Base-by-base conservation (phyloP, 2,329 filamentous ascomycete species). In the Aspergillus transmontanensis region DNA sequence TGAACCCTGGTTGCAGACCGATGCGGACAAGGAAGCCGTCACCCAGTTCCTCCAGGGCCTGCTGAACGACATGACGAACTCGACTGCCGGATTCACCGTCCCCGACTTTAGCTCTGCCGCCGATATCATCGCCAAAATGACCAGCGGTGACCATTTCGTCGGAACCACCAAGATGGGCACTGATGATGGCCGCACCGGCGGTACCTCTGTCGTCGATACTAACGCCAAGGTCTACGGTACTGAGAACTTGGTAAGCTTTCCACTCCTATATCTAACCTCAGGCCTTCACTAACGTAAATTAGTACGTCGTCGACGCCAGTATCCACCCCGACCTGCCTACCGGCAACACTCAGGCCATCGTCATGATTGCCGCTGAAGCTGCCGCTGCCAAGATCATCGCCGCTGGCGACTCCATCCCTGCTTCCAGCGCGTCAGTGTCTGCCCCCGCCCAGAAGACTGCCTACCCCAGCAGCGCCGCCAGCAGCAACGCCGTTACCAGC, bases 271-370 rank as follows among this genome's bases (percentile, higher is more conserved):
- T 19, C n/a, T 16, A 30, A 6, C 9, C 21, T 12, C 7, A 28
- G 10, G 7, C n/a, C 23, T n/a, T 4, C 14, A 43, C 50, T 64
- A 39, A 61, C 9, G 51, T 5, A 14, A 11, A 34, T 7, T 46
- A 69, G 51, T 90, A 88, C 69, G 85, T 90, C 16, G 86, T 91
- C 4, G 89, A 91, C 69, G 89, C 86, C 0, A 86, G 85, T 64
- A 88, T 91, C 70, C 89, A 90, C 78, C 89, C 89, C 0, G 89
- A 89, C 65, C 85, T 90, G 69, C 82, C 87, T 4, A 87, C 87
- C 1, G 86, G 87, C 6, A 92, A 92, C 77, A 89, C 89, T 1
- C 85, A 86, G 53, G 85, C 87, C 1, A 84, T 87, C 39, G 85
- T 90, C 68, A 86, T 90, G 71, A 82, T 87, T 43, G 86, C 83